Conservation (phyloP, 768 basidiomycete species). For the Lyophyllum decastes region DNA sequence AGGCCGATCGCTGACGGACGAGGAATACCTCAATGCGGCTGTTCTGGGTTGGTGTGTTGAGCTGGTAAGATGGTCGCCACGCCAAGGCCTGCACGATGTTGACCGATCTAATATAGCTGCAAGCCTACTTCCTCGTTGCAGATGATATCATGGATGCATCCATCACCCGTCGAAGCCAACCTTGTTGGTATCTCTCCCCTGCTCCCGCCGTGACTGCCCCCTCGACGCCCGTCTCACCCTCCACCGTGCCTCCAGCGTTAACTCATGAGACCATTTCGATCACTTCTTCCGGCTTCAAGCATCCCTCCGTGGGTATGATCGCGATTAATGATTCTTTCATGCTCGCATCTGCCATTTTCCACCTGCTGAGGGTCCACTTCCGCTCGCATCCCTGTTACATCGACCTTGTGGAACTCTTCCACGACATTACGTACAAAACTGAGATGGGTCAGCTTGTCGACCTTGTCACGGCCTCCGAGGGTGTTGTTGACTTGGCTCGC, state of each 20-base stretch:
- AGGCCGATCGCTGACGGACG: constrained; percentile 66
- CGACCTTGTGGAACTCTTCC: constrained; percentile 89
- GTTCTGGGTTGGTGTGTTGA: constrained; percentile 96
- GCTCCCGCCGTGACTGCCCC: constrained; percentile 21
- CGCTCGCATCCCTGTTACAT: constrained; percentile 79
- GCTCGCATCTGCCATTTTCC: constrained; percentile 93
- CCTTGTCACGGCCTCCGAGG: constrained; percentile 93
- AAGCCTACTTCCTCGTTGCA: constrained; percentile 96
- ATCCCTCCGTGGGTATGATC: constrained; percentile 67
- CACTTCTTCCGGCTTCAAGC: constrained; percentile 15
- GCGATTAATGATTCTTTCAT: constrained; percentile 97
- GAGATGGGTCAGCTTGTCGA: constrained; percentile 97
- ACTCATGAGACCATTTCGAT: background rate
- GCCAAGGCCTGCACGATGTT: background rate
- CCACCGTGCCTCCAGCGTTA: background rate
- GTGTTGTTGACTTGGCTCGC: constrained; percentile 79
- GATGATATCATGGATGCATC: constrained; percentile 98
- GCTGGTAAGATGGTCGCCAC: constrained; percentile 54
- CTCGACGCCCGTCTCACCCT: constrained; percentile 7
- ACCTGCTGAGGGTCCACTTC: constrained; percentile 87
- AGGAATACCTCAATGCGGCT: constrained; percentile 88
- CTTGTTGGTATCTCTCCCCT: constrained; percentile 82
- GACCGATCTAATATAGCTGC: constrained; percentile 56
- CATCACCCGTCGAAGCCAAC: constrained; percentile 91
- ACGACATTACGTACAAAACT: constrained; percentile 88